A percentile compares a stretch with the other conserved stretches of the same genome.
phyloP scores from a whole-genome alignment of 306 rosid genomes.

The Malus sylvestris region DNA sequence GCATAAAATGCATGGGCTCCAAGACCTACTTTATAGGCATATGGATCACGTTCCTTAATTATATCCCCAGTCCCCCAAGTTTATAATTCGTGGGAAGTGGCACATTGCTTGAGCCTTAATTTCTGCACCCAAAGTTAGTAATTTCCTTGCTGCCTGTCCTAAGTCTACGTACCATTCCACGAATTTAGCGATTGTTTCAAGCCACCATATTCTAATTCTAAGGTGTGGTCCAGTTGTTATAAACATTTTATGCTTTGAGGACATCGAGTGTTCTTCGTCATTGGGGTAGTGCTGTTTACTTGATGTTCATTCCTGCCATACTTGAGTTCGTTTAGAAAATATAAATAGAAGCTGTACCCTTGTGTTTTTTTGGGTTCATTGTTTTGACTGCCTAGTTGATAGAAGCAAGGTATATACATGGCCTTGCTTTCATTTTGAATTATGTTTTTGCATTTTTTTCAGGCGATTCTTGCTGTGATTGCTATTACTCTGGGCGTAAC shows the following conservation, averaged over 20 bases:
- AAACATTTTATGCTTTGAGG: not conserved
- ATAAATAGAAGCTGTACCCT: not conserved
- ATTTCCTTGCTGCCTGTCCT: not conserved
- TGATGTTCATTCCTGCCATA: not conserved
- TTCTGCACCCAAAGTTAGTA: too few species aligned
- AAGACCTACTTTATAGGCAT: too few species aligned
- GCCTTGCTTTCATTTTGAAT: conserved; percentile 13
- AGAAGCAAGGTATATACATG: not conserved
- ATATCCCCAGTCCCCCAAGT: too few species aligned
- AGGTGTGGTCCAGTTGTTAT: not conserved
- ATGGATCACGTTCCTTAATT: too few species aligned
- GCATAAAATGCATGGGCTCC: too few species aligned
- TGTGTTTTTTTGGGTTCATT: not conserved
- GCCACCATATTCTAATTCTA: not conserved
- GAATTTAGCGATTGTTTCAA: not conserved
- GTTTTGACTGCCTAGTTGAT: not conserved
- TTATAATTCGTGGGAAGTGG: too few species aligned
- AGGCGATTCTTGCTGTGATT: conserved; percentile 48
- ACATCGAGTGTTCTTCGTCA: not conserved
- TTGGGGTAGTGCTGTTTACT: not conserved
- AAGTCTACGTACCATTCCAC: not conserved
- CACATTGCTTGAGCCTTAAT: too few species aligned
- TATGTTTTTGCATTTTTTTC: conserved; percentile 22
- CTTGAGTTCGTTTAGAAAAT: not conserved
- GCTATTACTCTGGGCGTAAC: conserved; percentile 47